These are phyloP conservation scores for Xanthoconium purpureum DNA, from an alignment of 768 basidiomycete genomes.

Conservation along the genomic window DNA sequence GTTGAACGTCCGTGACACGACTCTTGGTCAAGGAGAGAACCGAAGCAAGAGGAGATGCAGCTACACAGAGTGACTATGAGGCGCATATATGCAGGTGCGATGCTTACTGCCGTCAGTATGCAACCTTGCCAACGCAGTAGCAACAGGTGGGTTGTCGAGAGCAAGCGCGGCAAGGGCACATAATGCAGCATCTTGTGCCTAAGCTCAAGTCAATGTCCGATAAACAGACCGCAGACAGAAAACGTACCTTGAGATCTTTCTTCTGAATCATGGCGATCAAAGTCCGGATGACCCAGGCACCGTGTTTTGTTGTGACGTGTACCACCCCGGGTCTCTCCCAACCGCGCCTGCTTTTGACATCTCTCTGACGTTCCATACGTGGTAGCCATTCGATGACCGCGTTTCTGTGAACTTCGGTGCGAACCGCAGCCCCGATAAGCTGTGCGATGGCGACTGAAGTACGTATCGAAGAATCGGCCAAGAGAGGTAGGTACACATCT, in stretches of 20 bases:
- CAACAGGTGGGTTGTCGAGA: slow-evolving; percentile 57
- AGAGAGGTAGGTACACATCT: slow-evolving; percentile 65
- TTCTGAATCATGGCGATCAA: slow-evolving; percentile 47
- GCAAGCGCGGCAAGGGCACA: slow-evolving; percentile 63
- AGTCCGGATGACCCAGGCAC: slow-evolving; percentile 59
- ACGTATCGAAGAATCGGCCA: slow-evolving; percentile 43
- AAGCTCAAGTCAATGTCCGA: not conserved
- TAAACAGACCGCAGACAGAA: not conserved
- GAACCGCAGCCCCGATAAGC: slow-evolving; percentile 52
- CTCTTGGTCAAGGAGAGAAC: slow-evolving; percentile 56
- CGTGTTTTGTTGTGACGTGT: slow-evolving; percentile 40
- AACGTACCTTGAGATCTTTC: slow-evolving; percentile 52
- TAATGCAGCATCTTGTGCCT: slow-evolving; percentile 68
- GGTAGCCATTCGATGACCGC: slow-evolving; percentile 64
- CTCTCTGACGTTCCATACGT: slow-evolving; percentile 49
- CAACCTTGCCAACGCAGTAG: slow-evolving; percentile 45
- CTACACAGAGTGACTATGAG: slow-evolving; percentile 7
- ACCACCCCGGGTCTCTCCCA: slow-evolving; percentile 64
- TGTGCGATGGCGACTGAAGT: slow-evolving; percentile 53
- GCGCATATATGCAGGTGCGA: slow-evolving; percentile 20
- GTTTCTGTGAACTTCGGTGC: slow-evolving; percentile 47
- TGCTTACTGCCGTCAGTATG: slow-evolving; percentile 38
- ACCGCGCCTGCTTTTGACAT: slow-evolving; percentile 58
- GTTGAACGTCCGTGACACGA: slow-evolving; percentile 56
- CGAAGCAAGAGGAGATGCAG: slow-evolving; percentile 32